Conservation (phyloP, 768 basidiomycete genomes). For the Naganishia vaughanmartiniae region DNA sequence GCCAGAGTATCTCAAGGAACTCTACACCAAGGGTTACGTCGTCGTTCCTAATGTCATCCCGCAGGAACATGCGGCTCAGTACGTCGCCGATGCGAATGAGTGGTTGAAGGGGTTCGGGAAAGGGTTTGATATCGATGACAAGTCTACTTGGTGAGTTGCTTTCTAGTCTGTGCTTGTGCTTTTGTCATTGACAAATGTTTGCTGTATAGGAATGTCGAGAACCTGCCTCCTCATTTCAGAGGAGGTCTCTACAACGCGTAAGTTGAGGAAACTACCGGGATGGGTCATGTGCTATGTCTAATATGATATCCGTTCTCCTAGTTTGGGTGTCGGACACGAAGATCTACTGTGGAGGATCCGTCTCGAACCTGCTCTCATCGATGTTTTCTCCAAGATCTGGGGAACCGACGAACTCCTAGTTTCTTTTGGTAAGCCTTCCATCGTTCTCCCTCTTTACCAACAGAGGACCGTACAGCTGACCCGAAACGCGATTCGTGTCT, state of each 20-base stretch:
- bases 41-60: conserved; percentile 8
- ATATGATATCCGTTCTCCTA: conserved; percentile 33
- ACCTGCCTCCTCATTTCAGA: conserved; percentile 30
- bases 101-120: conserved; percentile 23
- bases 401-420: conserved; percentile 44
- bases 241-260: conserved; percentile 30
- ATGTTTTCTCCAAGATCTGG: conserved; percentile 50
- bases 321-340: conserved; percentile 43
- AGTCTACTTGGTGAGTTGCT: conserved; percentile 22
- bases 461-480: conserved; percentile 11
- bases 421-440: conserved; percentile 40
- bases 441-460: neutral
- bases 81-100: conserved; percentile 15
- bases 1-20: conserved; percentile 19
- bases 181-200: neutral
- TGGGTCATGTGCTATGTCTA: conserved; percentile 28
- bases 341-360: conserved; percentile 49
- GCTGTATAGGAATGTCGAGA: conserved; percentile 23
- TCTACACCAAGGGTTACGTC: conserved; percentile 22
- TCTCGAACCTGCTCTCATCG: conserved; percentile 43
- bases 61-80: conserved; percentile 2
- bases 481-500: neutral
- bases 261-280: neutral
- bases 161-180: neutral
- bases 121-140: conserved; percentile 24